Base-by-base conservation (phyloP, 495 filamentous ascomycete species). In the Daldinia childiae region DNA sequence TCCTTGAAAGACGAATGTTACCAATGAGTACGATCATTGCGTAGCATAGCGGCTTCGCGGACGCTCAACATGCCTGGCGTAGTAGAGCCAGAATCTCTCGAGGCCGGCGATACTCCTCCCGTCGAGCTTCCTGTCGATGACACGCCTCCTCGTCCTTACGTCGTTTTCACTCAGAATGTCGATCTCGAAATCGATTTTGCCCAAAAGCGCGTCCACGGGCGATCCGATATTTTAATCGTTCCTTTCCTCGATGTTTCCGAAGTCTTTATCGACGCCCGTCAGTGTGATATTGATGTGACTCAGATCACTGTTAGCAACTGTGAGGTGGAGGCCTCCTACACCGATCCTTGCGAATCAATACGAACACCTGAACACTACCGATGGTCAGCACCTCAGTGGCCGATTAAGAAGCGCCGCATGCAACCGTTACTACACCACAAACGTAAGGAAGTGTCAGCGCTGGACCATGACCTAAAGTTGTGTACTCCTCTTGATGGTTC, bases 131-230 rank as follows among this genome's bases (percentile, higher is more conserved):
- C 76, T 61, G 26, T 77, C 69, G 77, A 81, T 29, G 73, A 81
- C 17, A 74, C 70, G n/a, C 74, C 76, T 32, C 65, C 66, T 34
- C 75, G 72, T 51, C 65, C 66, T 43, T 91, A 88, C 74, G 86
- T 87, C 19, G 84, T 95, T 8, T 81, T 89, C n/a, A 88, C 91
- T 72, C 95, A 98, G 79, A 91, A 90, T 76, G 89, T 99, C 59
- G 90, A 94, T 67, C 83, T 98, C 59, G 94, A 98, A 64, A 85
- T 99, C 68, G 89, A 98, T 79, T 93, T 99, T 72, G 83, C 84
- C 54, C 87, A 85, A 26, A 90, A 90, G 75, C 89, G 85, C 75
- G 77, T 98, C 73, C 91, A 86, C 72, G 95, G 95, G 34, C 90
- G 87, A 69, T 92, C 91, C 9, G 91, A 92, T 58, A 91, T 99